Evolutionary conservation across 495 filamentous ascomycete genomes (phyloP).

Genomic region (Penicillium soppii): DNA sequence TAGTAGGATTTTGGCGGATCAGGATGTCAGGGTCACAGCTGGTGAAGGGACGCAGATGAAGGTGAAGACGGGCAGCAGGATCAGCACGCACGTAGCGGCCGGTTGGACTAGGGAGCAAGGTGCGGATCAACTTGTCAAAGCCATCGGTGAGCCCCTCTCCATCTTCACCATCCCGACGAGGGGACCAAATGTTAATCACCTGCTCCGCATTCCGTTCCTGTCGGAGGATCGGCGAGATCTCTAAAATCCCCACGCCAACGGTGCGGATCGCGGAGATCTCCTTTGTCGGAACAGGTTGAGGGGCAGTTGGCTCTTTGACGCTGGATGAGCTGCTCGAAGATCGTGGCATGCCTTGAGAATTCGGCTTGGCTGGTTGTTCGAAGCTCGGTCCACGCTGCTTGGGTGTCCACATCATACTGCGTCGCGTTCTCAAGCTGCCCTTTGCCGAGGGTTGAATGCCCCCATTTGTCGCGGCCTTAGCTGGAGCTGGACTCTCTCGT

Average conservation of each 20-base stretch:
- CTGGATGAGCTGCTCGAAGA: conserved; percentile 60
- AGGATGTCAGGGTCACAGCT: conserved; percentile 73
- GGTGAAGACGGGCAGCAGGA: conserved; percentile 67
- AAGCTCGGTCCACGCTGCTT: conserved; percentile 33
- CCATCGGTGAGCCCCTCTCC: conserved; percentile 52
- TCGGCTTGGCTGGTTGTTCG: conserved; percentile 19
- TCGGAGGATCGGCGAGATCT: conserved; percentile 72
- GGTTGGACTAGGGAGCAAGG: conserved; percentile 69
- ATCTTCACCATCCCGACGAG: conserved; percentile 57
- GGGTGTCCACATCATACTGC: conserved; percentile 80
- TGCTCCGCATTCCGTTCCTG: conserved; percentile 76
- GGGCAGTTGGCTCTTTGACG: conserved; percentile 43
- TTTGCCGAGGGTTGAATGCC: conserved; percentile 32
- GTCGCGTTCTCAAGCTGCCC: conserved; percentile 54
- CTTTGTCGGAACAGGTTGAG: conserved; percentile 34
- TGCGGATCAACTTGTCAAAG: conserved; percentile 74
- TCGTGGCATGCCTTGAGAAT: conserved; percentile 42
- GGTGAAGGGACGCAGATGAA: conserved; percentile 75
- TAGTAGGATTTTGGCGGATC: conserved; percentile 81
- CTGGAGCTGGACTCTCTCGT: conserved; percentile 36
- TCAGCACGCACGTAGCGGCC: conserved; percentile 71
- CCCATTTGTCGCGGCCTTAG: conserved; percentile 24
- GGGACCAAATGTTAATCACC: conserved; percentile 75
- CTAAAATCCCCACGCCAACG: conserved; percentile 79
- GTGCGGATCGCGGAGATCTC: conserved; percentile 58